Evolutionary conservation across 257 asterid genomes (phyloP).

Genomic region (Handroanthus guayacan): DNA sequence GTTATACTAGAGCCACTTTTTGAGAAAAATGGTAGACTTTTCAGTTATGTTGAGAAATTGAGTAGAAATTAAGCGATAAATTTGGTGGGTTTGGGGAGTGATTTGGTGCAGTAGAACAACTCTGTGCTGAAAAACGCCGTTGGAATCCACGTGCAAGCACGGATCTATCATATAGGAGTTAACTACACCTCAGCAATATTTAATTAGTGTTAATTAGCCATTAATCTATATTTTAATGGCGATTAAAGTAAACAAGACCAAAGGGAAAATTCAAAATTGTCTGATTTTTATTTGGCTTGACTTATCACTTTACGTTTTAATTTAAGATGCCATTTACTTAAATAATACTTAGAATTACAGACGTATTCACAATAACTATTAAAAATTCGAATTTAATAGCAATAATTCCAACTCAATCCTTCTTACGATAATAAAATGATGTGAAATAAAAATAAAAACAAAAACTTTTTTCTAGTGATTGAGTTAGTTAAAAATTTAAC

Average conservation of each 20-base stretch:
- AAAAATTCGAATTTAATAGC: no score
- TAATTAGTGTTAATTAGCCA: background rate
- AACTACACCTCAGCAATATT: background rate
- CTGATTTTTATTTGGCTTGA: no score
- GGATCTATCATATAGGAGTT: background rate
- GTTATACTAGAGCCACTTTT: background rate
- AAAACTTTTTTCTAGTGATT: no score
- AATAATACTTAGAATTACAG: no score
- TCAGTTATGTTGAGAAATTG: constrained; percentile 38
- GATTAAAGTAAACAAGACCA: no score
- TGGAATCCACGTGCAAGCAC: constrained; percentile 38
- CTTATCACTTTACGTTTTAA: no score
- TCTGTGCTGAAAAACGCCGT: background rate
- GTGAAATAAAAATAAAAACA: no score
- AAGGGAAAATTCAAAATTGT: background rate
- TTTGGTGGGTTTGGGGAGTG: constrained; percentile 22
- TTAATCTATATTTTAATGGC: background rate
- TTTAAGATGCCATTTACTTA: no score
- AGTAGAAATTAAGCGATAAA: constrained; percentile 53
- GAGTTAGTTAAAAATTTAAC: no score
- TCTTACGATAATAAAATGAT: no score
- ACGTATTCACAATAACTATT: no score
- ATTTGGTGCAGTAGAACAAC: constrained; percentile 37
- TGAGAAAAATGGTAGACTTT: constrained; percentile 13
- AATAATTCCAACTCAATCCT: no score